Base-by-base conservation (phyloP, 1,284 basidiomycete species). In the Phylloboletellus chloephorus region DNA sequence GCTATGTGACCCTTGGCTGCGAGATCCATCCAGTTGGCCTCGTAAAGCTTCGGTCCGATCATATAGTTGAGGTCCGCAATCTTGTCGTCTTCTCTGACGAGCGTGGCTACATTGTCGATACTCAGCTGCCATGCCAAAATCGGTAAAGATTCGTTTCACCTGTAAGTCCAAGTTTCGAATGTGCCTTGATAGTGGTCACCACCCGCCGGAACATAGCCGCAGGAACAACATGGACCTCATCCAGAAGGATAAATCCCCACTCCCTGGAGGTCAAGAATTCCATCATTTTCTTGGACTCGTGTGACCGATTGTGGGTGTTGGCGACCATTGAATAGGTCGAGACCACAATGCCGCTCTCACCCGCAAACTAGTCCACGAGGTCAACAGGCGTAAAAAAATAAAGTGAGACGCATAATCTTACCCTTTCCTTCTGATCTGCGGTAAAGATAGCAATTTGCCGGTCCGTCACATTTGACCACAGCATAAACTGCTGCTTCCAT, bases 11-110 rank as follows among this genome's bases (percentile, higher is more conserved):
- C 96, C 65, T 98, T 98, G 45, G 92, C 92, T 22, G 96, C 96
- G 52, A 99, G 79, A 65, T 99, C 96, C 95, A 98, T 98, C 96
- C 96, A 99, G 63, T 99, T 99, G 6, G 96, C 96, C 67, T 99
- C 96, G 64, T 98, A 99, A 31, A 99, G 74, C 68, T 99, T 99
- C 4, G 96, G 96, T 1, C 96, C 96, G 59, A 99, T 98, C 77
- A 98, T 88, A 61, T 98, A 98, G 62, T 98, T 98, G 44, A 99
- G 71, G 68, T 99, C 96, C 22, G 89, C 87, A 55, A 99, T 98
- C 71, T 98, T 98, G 64, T 99, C 96, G 60, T 99, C 96, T 66
- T 99, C 96, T 48, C 96, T 88, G 23, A 99, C 96, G 25, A 98
- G 80, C 3, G 96, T 99, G 1, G 95, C 93, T 88, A 30, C 19